phyloP scores from a whole-genome alignment of 2,329 filamentous ascomycete genomes.

The Penicillium palitans region DNA sequence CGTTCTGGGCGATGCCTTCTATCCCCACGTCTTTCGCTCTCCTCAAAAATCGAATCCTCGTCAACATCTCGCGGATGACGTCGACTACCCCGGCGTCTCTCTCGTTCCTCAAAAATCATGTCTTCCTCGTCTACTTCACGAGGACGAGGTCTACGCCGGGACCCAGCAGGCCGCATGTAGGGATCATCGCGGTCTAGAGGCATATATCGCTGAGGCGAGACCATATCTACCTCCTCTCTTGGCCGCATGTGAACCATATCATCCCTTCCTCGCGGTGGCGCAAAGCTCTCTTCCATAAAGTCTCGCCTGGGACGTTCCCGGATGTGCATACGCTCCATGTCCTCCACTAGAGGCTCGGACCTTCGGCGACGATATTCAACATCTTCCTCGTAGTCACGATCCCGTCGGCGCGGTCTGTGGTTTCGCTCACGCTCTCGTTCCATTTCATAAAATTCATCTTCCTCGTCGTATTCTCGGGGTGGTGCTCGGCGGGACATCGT shows the following conservation, averaged over 20 bases:
- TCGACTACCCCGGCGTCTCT: conserved; percentile 3
- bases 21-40: not conserved
- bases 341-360: conserved; percentile 47
- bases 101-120: conserved; percentile 15
- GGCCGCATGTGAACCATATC: conserved; percentile 34
- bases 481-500: conserved; percentile 36
- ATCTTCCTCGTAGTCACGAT: conserved; percentile 32
- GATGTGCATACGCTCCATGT: conserved; percentile 42
- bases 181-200: conserved; percentile 19
- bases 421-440: conserved; percentile 32
- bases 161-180: conserved; percentile 4
- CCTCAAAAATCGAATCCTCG: conserved; percentile 3
- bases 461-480: conserved; percentile 33
- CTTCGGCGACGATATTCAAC: conserved; percentile 28
- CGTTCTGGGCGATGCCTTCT: not conserved
- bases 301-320: conserved; percentile 40
- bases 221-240: conserved; percentile 22
- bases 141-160: conserved; percentile 11
- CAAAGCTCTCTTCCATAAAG: conserved; percentile 37
- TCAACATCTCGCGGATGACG: conserved; percentile 7
- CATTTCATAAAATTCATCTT: conserved; percentile 28
- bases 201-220: not conserved
- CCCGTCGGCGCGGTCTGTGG: conserved; percentile 26
- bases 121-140: conserved; percentile 37
- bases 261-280: conserved; percentile 31